Percentiles rank a stretch among this genome's conserved stretches.
Evolutionary conservation across 2,329 filamentous ascomycete species (phyloP).

Genomic region (Emmonsiellopsis sp.): DNA sequence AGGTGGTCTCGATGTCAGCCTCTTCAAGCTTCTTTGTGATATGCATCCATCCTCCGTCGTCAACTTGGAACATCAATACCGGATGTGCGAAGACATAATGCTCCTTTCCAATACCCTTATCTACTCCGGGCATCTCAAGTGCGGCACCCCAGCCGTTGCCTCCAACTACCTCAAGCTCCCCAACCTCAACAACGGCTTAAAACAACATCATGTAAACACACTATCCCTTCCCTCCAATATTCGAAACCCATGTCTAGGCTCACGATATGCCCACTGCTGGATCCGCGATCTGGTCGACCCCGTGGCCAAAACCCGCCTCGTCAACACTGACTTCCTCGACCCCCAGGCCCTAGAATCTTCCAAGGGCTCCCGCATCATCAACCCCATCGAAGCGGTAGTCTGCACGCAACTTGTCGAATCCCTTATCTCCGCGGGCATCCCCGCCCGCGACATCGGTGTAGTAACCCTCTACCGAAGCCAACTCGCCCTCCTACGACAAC

Average conservation of each 20-base stretch:
- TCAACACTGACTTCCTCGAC: conserved; percentile 74
- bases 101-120: conserved; percentile 84
- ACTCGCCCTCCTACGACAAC: conserved; percentile 69
- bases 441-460: conserved; percentile 71
- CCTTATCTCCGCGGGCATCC: conserved; percentile 65
- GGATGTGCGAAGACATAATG: conserved; percentile 98
- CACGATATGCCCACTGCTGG: conserved; percentile 55
- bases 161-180: conserved; percentile 59
- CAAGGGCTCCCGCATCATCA: conserved; percentile 78
- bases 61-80: conserved; percentile 89
- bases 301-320: conserved; percentile 65
- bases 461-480: conserved; percentile 97
- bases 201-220: conserved; percentile 41
- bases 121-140: conserved; percentile 83
- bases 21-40: conserved; percentile 91
- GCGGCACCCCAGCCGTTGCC: conserved; percentile 70
- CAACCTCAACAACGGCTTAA: conserved; percentile 48
- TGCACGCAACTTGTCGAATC: conserved; percentile 71
- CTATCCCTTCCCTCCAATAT: conserved; percentile 5
- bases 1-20: conserved; percentile 80
- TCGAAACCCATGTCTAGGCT: conserved; percentile 46
- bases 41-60: conserved; percentile 79
- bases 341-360: conserved; percentile 52
- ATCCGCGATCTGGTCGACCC: conserved; percentile 62
- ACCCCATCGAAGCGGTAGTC: conserved; percentile 69